Evolutionary conservation across 768 basidiomycete species (phyloP).

Genomic region (Tylopilus plumbeoviolaceoides): DNA sequence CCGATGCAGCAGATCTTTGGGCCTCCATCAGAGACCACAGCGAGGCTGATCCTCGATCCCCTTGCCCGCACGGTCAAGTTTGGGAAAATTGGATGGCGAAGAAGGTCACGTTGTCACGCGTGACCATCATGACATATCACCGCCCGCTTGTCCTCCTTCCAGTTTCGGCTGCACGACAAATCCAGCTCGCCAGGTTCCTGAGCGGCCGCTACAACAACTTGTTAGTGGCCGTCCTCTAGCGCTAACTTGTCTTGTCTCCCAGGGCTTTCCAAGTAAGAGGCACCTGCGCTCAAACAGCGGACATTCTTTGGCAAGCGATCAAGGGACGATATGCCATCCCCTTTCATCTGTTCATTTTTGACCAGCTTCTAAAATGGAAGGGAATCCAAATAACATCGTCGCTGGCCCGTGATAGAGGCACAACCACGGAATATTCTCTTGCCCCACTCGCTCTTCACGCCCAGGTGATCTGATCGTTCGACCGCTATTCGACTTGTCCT

Average conservation of each 20-base stretch:
- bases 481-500: neutral
- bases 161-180: conserved; percentile 4
- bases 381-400: conserved; percentile 16
- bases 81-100: conserved; percentile 12
- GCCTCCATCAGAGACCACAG: neutral
- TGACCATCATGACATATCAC: conserved; percentile 5
- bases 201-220: neutral
- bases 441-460: conserved; percentile 14
- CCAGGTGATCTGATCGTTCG: conserved; percentile 10
- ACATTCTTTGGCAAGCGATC: conserved; percentile 24
- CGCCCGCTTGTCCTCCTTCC: neutral
- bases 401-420: conserved; percentile 11
- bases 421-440: conserved; percentile 17
- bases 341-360: conserved; percentile 28
- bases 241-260: conserved; percentile 8
- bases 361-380: conserved; percentile 31
- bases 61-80: neutral
- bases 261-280: conserved; percentile 2
- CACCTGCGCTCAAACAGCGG: conserved; percentile 28
- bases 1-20: conserved; percentile 14
- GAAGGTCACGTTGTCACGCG: conserved; percentile 19
- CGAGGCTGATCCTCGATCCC: conserved; percentile 11
- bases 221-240: neutral
- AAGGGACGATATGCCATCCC: conserved; percentile 26
- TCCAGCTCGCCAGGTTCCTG: conserved; percentile 2